phyloP scores from a whole-genome alignment of 345 rosid genomes.

The Citrus sinensis region DNA sequence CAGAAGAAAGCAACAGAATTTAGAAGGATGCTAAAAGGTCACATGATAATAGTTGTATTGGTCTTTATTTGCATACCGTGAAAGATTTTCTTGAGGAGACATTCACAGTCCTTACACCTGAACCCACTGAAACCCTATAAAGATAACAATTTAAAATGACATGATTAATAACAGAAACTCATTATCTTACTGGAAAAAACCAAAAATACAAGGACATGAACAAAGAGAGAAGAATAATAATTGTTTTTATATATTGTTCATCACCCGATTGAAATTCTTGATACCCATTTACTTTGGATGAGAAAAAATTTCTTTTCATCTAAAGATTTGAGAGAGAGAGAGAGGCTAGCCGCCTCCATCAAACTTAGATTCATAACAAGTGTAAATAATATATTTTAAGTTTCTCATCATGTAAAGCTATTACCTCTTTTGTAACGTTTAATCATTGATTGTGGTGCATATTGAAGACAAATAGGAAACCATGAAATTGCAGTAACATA shows the following conservation, averaged over 20 bases:
- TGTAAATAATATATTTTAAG: background rate
- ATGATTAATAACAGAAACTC: background rate
- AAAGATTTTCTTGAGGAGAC: slow-evolving; percentile 36
- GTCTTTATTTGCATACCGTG: slow-evolving; percentile 33
- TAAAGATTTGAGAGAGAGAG: background rate
- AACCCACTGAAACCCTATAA: slow-evolving; percentile 41
- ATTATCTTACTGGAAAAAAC: background rate
- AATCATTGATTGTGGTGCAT: background rate
- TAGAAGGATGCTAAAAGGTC: background rate
- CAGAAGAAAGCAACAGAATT: background rate
- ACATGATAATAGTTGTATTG: slow-evolving; percentile 5
- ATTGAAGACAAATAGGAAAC: background rate
- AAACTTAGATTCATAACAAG: background rate
- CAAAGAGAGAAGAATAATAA: background rate
- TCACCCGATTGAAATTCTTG: background rate
- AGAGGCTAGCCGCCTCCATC: background rate
- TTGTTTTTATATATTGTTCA: background rate
- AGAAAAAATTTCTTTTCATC: background rate
- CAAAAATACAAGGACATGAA: background rate
- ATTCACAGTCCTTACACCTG: slow-evolving; percentile 33
- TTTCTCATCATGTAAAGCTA: background rate
- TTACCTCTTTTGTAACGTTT: background rate
- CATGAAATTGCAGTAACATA: background rate
- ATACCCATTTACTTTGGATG: background rate
- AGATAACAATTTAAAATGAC: slow-evolving; percentile 9